Base-by-base conservation (phyloP, 805 yeast genomes). In the Groenewaldozyma tartarivorans region DNA sequence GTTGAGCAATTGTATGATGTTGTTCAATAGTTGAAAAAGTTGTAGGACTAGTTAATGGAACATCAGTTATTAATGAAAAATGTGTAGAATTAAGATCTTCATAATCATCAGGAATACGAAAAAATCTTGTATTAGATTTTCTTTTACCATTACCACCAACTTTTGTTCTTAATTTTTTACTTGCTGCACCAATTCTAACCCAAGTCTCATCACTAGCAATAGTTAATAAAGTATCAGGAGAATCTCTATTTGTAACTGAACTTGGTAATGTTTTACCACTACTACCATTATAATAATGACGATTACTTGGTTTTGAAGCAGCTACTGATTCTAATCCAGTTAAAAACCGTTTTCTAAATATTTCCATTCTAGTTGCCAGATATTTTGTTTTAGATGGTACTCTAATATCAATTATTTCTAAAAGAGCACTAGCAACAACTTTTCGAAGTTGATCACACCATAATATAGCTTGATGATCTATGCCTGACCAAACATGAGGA, bases 371-470 rank as follows among this genome's bases (percentile, higher is more conserved):
- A 27, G 68, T 61, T 0, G 53, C 52, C 20, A 83, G 60, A 0
- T 75, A 57, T 38, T 65, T 63, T 0, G 92, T 82, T 16, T 61
- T 51, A 15, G 44, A 33, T 0, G 76, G 64, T 0, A 66, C 56
- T 0, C 55, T 47, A 19, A 57, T 61, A 51, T 85, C 82, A 1
- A 75, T 71, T 9, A 81, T 66, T 22, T 74, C 80, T 36, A 82
- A 61, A 29, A 92, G 54, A 0, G 78, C 64, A 38, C 63, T 62
- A 5, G 84, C 79, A 1, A 90, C 48, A 13, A 69, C 73, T 39
- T 72, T 67, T 39, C 96, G 70, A 30, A 88, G 62, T 58, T 90
- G 96, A 46, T 79, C 83, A 61, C 98, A 90, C 98, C 98, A 90
- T 1, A 90, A 95, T 36, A 92, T 79, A 0, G 97, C 96, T 48